Evolutionary conservation across 805 yeast genomes (phyloP), one percentile per base, ranked within the genome.

Genomic region (Cyberlindnera samutprakarnensis): DNA sequence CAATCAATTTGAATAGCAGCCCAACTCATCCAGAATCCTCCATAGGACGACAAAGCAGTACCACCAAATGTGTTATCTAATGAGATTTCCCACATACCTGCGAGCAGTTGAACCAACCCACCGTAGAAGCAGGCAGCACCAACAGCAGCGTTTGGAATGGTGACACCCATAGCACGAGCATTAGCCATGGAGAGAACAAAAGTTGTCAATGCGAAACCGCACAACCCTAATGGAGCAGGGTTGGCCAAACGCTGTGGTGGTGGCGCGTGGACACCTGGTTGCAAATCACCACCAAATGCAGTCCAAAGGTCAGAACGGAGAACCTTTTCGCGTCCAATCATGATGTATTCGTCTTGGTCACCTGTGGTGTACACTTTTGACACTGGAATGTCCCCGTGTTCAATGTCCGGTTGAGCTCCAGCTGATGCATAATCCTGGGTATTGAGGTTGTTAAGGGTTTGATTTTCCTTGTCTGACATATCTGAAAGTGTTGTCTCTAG

Each of bases 251-350:
- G 66, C 44, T 78, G 76, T 7, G 60, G 51, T 11, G 90, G 69
- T 5, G 73, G 68, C n/a, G 70, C 66, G 19, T 72, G 55, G 35
- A 64, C 28, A 64, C 85, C 90, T 16, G 92, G 85, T 43, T 77
- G 76, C 52, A 82, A 61, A 14, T 81, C 68, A 77, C 95, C 95
- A 56, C 94, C 95, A 42, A 81, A 81, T 3, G 90, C 90, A 16
- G 57, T 57, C 31, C 63, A 57, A 35, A 81, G 63, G 30, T 81
- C 88, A 31, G 65, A 54, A 44, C 68, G 72, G 34, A 73, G 64
- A 39, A 79, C 85, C 54, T 71, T 77, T 40, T 79, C 75, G 46
- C 75, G 68, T 4, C 95, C 95, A 42, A 85, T 70, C 40, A 64
- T 73, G 36, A 85, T 65, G 51, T 73, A 77, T 28, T 79, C 81